These are phyloP conservation scores for Cladosporium sp. DNA, from an alignment of 2,329 filamentous ascomycete genomes.

Conservation along the genomic window DNA sequence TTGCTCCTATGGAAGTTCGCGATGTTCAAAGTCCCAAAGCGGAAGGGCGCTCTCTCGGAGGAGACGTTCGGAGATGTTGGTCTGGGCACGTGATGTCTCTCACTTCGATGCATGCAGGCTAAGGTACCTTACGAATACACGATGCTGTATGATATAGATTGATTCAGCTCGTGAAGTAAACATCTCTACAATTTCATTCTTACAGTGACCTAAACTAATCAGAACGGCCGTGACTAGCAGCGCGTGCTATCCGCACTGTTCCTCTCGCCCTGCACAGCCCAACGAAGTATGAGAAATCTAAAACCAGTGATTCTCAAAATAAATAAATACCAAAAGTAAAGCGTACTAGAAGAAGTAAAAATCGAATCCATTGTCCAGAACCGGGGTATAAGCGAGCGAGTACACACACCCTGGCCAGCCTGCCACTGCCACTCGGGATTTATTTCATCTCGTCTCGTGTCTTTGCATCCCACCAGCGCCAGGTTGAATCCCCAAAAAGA, in stretches of 20 bases:
- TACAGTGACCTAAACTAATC: not conserved
- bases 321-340: not conserved
- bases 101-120: not conserved
- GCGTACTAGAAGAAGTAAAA: not conserved
- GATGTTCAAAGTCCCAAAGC: constrained; percentile 1
- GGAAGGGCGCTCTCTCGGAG: constrained; percentile 13
- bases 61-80: constrained; percentile 4
- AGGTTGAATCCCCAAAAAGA: not conserved
- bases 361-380: constrained; percentile 4
- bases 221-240: not conserved
- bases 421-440: constrained; percentile 11
- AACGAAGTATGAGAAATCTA: not conserved
- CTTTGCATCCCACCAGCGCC: constrained; percentile 12
- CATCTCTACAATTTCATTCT: not conserved
- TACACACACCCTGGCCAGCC: constrained; percentile 9
- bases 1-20: constrained; percentile 13
- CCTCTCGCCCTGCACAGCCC: not conserved
- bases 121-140: not conserved
- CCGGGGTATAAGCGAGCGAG: constrained; percentile 14
- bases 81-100: not conserved
- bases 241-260: not conserved
- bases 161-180: not conserved
- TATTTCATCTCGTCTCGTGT: constrained; percentile 9
- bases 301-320: not conserved
- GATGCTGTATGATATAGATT: not conserved